Base-by-base conservation (phyloP, 441 rosid species). In the Corymbia citriodora region DNA sequence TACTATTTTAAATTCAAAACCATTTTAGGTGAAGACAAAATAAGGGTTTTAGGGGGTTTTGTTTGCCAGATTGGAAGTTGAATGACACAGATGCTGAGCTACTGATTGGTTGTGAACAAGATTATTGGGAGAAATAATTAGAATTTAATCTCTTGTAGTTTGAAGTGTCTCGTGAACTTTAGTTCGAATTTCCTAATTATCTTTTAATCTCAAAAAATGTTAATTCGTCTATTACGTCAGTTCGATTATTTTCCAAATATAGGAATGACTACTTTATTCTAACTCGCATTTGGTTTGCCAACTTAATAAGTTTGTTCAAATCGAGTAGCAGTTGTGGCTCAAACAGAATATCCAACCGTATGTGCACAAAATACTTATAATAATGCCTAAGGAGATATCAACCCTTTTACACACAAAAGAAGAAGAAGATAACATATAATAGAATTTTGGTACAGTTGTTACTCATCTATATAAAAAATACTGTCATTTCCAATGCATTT, bases 331-430 rank as follows among this genome's bases (percentile, higher is more conserved):
- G 2, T 72, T 72, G 12, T 10, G 25, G 48, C 82, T 72, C 82
- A 36, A 72, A 72, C 45, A 10, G 14, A 72, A 36, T 10, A 72
- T 5, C 14, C 11, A 2, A 36, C 4, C 1, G 0, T 14, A 72
- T 19, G 23, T 0, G 81, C 33, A 25, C 1, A 0, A 33, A 31
- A 31, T 10, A 2, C 45, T 29, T 9, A 18, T 33, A 19, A 33
- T 72, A 36, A 36, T 12, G 7, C 19, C 8, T 33, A 10, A 36
- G 82, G 49, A 72, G 82, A 72, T 6, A 36, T 12, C 82, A 19
- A 72, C 27, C 48, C 9, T 36, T 36, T 72, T 18, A 36, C 82
- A 33, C 23, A 63, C 3, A 63, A 2, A 25, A 10, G 7, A 59
- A 59, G 10, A 70, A 72, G 10, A 59, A 21, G 29, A 59, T 23